A percentile compares a stretch with the other conserved stretches of the same genome.
These are phyloP conservation scores for Vigna radiata DNA, from an alignment of 306 rosid species.

Conservation along the genomic window DNA sequence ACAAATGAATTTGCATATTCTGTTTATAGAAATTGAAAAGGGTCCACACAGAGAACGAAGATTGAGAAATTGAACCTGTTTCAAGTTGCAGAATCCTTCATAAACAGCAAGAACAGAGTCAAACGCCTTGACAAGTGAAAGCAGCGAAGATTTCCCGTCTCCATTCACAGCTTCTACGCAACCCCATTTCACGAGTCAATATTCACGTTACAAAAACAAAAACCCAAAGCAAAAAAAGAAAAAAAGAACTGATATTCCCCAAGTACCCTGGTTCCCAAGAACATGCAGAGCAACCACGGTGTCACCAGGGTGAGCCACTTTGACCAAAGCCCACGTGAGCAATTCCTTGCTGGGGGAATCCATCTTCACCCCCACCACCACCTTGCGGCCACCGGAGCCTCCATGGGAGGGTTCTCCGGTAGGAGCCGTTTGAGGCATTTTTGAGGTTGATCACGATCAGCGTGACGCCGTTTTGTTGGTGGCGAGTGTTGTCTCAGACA, in stretches of 20 bases:
- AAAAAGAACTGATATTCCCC: background rate
- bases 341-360: conserved; percentile 85
- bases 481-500: background rate
- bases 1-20: background rate
- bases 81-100: conserved; percentile 96
- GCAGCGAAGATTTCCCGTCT: conserved; percentile 85
- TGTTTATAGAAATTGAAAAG: conserved; percentile 7
- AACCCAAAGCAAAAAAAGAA: conserved; percentile 12
- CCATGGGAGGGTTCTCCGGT: conserved; percentile 49
- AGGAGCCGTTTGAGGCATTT: conserved; percentile 50
- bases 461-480: conserved; percentile 40
- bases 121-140: conserved; percentile 88
- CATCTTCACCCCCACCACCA: conserved; percentile 83
- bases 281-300: conserved; percentile 87
- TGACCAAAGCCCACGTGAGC: conserved; percentile 95
- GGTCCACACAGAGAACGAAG: background rate
- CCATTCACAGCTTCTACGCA: conserved; percentile 71
- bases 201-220: conserved; percentile 9
- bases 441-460: conserved; percentile 39
- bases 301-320: conserved; percentile 90
- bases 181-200: conserved; percentile 44
- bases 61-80: conserved; percentile 66
- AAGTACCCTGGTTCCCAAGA: conserved; percentile 73
- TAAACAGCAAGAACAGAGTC: conserved; percentile 94
- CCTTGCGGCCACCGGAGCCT: conserved; percentile 60